These are phyloP conservation scores for Alectoria sarmentosa DNA, from an alignment of 495 filamentous ascomycete genomes.

Conservation along the genomic window DNA sequence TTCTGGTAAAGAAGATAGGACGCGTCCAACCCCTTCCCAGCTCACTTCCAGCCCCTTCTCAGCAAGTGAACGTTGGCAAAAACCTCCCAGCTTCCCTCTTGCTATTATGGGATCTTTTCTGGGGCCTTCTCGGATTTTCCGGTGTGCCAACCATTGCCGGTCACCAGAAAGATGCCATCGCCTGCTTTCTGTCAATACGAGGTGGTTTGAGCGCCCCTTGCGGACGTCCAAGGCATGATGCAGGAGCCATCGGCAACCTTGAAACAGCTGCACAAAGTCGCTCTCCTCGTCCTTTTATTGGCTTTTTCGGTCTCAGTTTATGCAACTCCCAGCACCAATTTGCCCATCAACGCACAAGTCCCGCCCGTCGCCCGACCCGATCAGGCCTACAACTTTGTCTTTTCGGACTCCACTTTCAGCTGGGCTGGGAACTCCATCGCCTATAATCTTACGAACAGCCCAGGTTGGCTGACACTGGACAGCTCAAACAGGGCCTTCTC, in stretches of 20 bases:
- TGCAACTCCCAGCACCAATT: constrained; percentile 47
- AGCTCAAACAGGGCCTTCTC: constrained; percentile 52
- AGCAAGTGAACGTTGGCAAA: not conserved
- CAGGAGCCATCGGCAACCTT: not conserved
- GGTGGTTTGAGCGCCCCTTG: constrained; percentile 4
- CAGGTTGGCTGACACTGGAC: constrained; percentile 64
- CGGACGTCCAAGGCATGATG: not conserved
- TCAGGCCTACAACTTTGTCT: constrained; percentile 57
- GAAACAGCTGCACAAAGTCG: constrained; percentile 27
- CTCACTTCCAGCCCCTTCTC: constrained; percentile 3
- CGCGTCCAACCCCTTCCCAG: constrained; percentile 11
- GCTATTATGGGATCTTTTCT: not conserved
- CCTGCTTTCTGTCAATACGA: constrained; percentile 3
- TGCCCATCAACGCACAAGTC: constrained; percentile 70
- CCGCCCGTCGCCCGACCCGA: constrained; percentile 65
- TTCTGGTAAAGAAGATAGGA: constrained; percentile 10
- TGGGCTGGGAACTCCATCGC: constrained; percentile 44
- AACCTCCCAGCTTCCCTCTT: not conserved
- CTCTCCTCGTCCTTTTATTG: constrained; percentile 31
- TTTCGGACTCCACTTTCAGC: constrained; percentile 61
- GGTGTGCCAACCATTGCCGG: not conserved
- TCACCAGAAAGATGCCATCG: not conserved
- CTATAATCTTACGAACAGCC: constrained; percentile 56
- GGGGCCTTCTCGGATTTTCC: not conserved
- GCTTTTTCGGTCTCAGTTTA: constrained; percentile 29